A percentile compares a stretch with the other conserved stretches of the same genome.
Conservation (phyloP, 768 basidiomycete genomes). For the Boletus huronensis region DNA sequence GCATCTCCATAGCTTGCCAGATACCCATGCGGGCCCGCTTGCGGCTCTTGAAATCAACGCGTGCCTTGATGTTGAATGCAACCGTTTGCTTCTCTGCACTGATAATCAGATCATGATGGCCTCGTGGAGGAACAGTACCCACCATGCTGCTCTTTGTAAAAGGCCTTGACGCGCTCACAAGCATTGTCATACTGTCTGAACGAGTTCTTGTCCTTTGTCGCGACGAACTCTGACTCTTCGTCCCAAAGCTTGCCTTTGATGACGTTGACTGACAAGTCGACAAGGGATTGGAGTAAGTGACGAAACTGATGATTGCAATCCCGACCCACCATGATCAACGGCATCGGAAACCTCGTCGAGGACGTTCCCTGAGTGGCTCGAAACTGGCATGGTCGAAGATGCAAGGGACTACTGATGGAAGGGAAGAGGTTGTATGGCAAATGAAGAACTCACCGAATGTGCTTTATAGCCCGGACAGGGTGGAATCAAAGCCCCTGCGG, state of each 20-base stretch:
- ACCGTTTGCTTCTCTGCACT: constrained; percentile 79
- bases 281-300: not conserved
- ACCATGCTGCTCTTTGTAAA: constrained; percentile 82
- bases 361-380: constrained; percentile 25
- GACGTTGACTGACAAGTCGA: constrained; percentile 53
- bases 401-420: not conserved
- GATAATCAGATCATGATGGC: not conserved
- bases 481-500: constrained; percentile 6
- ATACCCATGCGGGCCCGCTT: constrained; percentile 75
- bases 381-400: constrained; percentile 23
- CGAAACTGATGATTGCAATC: not conserved
- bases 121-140: not conserved
- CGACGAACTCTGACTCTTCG: constrained; percentile 54
- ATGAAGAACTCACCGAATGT: not conserved
- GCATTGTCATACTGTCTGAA: constrained; percentile 76
- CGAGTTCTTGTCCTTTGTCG: constrained; percentile 55
- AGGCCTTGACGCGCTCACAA: constrained; percentile 72
- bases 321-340: constrained; percentile 43
- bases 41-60: constrained; percentile 67
- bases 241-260: constrained; percentile 62
- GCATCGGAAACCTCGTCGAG: constrained; percentile 48
- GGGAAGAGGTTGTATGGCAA: constrained; percentile 1
- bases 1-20: constrained; percentile 85
- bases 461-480: constrained; percentile 21
- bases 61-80: constrained; percentile 75